phyloP scores from a whole-genome alignment of 2,329 filamentous ascomycete genomes.

The Hyphodiscus sp. region DNA sequence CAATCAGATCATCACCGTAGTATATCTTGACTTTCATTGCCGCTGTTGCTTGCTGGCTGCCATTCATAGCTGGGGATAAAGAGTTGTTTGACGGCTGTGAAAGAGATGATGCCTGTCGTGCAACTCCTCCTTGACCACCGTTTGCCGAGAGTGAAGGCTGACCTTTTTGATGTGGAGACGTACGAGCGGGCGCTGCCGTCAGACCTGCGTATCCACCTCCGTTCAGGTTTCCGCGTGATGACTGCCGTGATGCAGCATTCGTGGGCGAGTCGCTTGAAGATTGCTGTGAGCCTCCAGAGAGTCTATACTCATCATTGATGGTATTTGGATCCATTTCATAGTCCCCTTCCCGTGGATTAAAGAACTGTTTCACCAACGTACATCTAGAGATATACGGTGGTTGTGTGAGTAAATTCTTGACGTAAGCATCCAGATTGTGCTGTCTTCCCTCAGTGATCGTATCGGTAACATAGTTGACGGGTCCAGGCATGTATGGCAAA shows the following conservation, averaged over 20 bases:
- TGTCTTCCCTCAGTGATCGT: slow-evolving; percentile 89
- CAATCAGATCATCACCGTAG: slow-evolving; percentile 86
- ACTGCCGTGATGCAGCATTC: slow-evolving; percentile 56
- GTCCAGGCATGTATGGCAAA: slow-evolving; percentile 95
- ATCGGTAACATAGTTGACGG: slow-evolving; percentile 96
- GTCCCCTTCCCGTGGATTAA: slow-evolving; percentile 82
- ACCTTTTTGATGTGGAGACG: slow-evolving; percentile 26
- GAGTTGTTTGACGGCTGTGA: slow-evolving; percentile 52
- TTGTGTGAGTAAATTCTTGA: slow-evolving; percentile 82
- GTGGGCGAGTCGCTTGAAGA: slow-evolving; percentile 58
- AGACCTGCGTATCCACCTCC: slow-evolving; percentile 48
- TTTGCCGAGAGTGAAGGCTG: slow-evolving; percentile 33
- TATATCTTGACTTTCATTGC: slow-evolving; percentile 92
- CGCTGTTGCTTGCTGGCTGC: slow-evolving; percentile 28
- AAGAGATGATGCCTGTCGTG: slow-evolving; percentile 28
- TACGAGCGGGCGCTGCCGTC: slow-evolving; percentile 41
- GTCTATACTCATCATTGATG: slow-evolving; percentile 62
- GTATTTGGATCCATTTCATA: slow-evolving; percentile 79
- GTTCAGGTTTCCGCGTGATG: slow-evolving; percentile 58
- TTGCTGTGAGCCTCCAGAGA: slow-evolving; percentile 63
- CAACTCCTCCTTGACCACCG: slow-evolving; percentile 19
- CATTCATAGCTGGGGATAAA: slow-evolving; percentile 42
- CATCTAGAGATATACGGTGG: slow-evolving; percentile 79
- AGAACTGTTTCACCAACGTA: slow-evolving; percentile 81
- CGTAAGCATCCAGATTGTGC: slow-evolving; percentile 90